These are phyloP conservation scores for Sporobolomyces phaffii DNA, from an alignment of 768 basidiomycete species.

Conservation along the genomic window DNA sequence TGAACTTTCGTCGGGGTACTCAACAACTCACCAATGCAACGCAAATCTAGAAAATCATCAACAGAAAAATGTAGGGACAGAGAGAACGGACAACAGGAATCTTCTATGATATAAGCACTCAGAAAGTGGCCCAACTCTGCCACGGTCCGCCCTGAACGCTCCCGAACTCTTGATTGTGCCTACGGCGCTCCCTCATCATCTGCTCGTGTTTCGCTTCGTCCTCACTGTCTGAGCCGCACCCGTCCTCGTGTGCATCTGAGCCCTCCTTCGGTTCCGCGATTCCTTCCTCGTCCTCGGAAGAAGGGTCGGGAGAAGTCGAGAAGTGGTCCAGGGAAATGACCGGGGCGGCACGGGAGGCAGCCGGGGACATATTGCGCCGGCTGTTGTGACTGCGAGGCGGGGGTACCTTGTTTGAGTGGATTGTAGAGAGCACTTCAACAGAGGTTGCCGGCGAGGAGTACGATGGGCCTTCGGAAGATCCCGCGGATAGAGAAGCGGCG, in stretches of 20 bases:
- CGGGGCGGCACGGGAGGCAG: not conserved
- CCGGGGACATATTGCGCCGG: not conserved
- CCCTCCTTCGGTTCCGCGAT: not conserved
- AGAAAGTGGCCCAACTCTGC: slow-evolving; percentile 33
- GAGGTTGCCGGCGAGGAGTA: slow-evolving; percentile 29
- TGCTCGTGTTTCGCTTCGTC: slow-evolving; percentile 17
- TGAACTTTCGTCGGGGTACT: too few species aligned
- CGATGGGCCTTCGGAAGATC: not conserved
- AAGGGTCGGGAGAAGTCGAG: not conserved
- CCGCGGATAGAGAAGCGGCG: slow-evolving; percentile 1
- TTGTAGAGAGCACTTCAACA: slow-evolving; percentile 14
- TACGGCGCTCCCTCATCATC: slow-evolving; percentile 13
- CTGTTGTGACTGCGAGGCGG: not conserved
- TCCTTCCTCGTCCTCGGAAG: not conserved
- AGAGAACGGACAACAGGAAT: not conserved
- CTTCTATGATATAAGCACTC: too few species aligned
- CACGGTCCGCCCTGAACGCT: slow-evolving; percentile 27
- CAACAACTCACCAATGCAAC: too few species aligned
- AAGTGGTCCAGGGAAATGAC: not conserved
- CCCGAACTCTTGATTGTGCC: slow-evolving; percentile 24
- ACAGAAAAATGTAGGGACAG: not conserved
- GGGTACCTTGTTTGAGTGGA: not conserved
- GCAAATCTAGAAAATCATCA: too few species aligned
- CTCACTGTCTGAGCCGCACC: not conserved
- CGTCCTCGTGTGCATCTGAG: too few species aligned